Conservation (phyloP, 2,329 filamentous ascomycete species). For the Microascus cirrosus region DNA sequence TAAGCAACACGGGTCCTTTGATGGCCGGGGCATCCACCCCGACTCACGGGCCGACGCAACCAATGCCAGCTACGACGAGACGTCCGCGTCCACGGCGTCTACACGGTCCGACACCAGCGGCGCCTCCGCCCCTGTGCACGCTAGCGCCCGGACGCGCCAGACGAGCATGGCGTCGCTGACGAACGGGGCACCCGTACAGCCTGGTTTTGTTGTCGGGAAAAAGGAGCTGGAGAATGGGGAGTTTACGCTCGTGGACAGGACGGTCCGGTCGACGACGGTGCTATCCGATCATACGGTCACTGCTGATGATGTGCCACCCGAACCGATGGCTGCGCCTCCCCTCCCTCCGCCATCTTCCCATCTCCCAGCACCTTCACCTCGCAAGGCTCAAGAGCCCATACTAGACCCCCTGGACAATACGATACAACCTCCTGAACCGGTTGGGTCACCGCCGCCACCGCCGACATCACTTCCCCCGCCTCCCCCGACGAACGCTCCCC, state of each 20-base stretch:
- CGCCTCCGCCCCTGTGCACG: background rate
- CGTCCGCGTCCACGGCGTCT: constrained; percentile 3
- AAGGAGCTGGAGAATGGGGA: background rate
- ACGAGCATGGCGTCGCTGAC: constrained; percentile 2
- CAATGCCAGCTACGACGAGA: constrained; percentile 6
- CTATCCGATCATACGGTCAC: background rate
- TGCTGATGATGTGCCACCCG: background rate
- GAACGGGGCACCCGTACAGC: background rate
- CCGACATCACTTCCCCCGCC: background rate
- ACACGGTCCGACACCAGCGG: constrained; percentile 1
- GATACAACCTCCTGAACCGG: background rate
- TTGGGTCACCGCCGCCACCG: background rate
- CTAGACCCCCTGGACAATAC: background rate
- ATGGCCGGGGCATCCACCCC: background rate
- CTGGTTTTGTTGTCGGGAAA: background rate
- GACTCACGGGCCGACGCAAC: constrained; percentile 3
- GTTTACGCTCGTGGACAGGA: background rate
- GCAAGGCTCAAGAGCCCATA: background rate
- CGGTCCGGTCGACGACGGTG: background rate
- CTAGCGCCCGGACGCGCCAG: background rate
- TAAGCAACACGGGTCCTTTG: constrained; percentile 1
- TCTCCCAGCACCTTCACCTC: background rate
- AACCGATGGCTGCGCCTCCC: background rate
- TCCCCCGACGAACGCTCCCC: background rate
- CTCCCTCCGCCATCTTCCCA: background rate